A percentile compares a stretch with the other conserved stretches of the same genome.
These are phyloP conservation scores for Colletotrichum horii DNA, from an alignment of 2,329 filamentous ascomycete genomes.

Conservation along the genomic window DNA sequence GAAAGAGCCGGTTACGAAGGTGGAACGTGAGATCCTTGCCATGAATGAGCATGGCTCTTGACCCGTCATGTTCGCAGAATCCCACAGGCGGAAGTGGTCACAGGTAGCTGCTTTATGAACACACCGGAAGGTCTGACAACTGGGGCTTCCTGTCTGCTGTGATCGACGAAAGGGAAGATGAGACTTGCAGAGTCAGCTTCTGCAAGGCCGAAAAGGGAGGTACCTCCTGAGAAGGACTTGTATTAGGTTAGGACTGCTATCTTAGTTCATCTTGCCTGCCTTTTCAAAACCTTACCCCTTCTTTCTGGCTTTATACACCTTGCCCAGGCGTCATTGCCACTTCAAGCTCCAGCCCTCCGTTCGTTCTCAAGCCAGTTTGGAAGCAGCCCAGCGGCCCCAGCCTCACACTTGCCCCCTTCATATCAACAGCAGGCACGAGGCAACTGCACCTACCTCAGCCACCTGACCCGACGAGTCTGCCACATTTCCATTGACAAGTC, in stretches of 20 bases:
- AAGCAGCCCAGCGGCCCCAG: not conserved
- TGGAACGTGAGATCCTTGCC: not conserved
- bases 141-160: accelerated
- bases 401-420: not conserved
- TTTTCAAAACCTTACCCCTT: not conserved
- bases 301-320: not conserved
- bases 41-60: not conserved
- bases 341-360: not conserved
- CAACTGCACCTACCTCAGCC: not conserved
- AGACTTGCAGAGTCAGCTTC: not conserved
- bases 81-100: not conserved
- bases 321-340: not conserved
- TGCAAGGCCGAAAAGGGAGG: not conserved
- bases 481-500: not conserved
- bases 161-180: not conserved
- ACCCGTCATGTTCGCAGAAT: not conserved
- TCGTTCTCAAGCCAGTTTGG: not conserved
- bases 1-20: not conserved
- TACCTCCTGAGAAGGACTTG: not conserved
- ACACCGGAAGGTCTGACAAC: not conserved
- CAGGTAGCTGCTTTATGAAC: too few relatives aligned
- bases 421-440: not conserved
- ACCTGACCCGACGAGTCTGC: not conserved
- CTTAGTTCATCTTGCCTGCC: not conserved
- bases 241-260: too few relatives aligned